These are phyloP conservation scores for Epichloe gansuensis DNA, from an alignment of 2,329 filamentous ascomycete genomes.

Conservation along the genomic window DNA sequence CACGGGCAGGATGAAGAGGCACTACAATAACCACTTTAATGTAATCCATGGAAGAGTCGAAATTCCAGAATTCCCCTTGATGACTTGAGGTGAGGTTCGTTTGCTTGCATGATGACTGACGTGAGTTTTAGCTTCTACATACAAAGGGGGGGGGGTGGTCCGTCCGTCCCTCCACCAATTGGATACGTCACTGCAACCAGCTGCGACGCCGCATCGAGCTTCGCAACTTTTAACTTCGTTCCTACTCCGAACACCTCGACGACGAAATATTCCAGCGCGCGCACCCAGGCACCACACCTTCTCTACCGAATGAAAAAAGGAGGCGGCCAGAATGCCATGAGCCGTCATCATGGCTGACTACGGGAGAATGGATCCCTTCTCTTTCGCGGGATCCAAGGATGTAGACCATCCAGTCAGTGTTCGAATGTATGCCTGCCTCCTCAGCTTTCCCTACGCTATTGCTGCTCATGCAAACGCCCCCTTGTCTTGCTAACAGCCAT, in stretches of 20 bases:
- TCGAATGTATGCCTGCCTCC: slow-evolving; percentile 39
- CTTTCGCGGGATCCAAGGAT: slow-evolving; percentile 81
- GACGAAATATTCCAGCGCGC: background rate
- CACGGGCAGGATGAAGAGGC: too few relatives aligned
- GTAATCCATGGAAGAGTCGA: too few relatives aligned
- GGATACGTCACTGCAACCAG: background rate
- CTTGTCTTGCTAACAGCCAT: slow-evolving; percentile 10
- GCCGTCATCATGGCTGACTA: slow-evolving; percentile 22
- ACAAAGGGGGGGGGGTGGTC: too few relatives aligned
- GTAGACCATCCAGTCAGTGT: slow-evolving; percentile 61
- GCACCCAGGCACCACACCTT: background rate
- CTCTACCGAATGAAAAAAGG: too few relatives aligned
- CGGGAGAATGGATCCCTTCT: slow-evolving; percentile 77
- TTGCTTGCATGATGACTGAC: too few relatives aligned
- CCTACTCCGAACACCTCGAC: background rate
- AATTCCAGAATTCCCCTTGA: too few relatives aligned
- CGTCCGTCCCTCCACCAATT: background rate
- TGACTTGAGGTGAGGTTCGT: too few relatives aligned
- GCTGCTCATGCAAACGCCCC: background rate
- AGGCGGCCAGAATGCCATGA: slow-evolving; percentile 17
- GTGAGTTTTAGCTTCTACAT: too few relatives aligned
- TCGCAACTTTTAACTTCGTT: background rate
- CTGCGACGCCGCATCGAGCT: background rate
- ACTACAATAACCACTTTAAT: too few relatives aligned
- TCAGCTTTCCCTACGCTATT: background rate